Conservation (phyloP, 768 basidiomycete genomes). For the Suillus decipiens region DNA sequence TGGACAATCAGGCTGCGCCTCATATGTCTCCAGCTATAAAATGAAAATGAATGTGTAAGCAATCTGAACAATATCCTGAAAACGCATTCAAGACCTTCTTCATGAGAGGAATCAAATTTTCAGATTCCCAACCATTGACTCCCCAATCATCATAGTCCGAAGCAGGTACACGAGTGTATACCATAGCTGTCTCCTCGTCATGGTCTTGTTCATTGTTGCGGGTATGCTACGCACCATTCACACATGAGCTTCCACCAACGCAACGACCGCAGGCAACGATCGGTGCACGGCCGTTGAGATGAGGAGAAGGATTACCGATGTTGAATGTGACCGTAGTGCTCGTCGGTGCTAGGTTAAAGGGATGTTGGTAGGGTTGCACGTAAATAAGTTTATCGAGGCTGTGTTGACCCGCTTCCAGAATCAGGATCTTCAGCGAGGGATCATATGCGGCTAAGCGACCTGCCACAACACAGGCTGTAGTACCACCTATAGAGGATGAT, state of each 20-base stretch:
- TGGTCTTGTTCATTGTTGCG: neutral
- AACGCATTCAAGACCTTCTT: neutral
- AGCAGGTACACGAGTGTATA: neutral
- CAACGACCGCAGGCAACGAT: neutral
- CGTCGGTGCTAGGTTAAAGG: neutral
- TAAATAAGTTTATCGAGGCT: neutral
- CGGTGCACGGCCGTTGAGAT: neutral
- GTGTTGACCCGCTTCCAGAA: neutral
- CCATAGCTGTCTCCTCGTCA: neutral
- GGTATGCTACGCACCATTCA: neutral
- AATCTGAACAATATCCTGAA: neutral
- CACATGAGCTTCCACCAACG: neutral
- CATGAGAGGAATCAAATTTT: conserved; percentile 6
- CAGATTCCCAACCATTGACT: conserved; percentile 28
- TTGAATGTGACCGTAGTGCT: neutral
- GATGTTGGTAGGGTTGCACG: neutral
- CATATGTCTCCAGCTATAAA: neutral
- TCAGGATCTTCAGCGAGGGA: neutral
- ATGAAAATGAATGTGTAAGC: neutral
- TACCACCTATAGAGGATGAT: neutral
- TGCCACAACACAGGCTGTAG: neutral
- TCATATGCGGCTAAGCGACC: neutral
- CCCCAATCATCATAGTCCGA: conserved; percentile 24
- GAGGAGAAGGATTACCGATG: neutral
- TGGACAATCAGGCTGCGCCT: neutral